Conservation (phyloP, 179 eudicot species). For the Actinidia chinensis region DNA sequence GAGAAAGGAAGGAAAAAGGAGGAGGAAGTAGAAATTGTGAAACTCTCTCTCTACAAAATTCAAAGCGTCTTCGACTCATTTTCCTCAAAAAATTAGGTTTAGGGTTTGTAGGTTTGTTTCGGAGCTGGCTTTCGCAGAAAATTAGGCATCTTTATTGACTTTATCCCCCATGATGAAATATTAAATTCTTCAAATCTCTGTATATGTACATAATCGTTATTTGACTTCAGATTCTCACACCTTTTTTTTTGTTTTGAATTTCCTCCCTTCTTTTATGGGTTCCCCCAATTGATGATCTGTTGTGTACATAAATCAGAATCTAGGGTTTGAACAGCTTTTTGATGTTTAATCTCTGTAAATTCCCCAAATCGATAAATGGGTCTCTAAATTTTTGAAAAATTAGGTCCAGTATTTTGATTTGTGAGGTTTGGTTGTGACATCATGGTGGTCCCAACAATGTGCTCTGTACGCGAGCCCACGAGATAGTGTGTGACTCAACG, state of each 20-base stretch:
- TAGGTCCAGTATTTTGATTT: no score
- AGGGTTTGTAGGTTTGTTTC: neutral
- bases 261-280: neutral
- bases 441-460: constrained; percentile 80
- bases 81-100: neutral
- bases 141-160: neutral
- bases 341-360: neutral
- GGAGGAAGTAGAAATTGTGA: neutral
- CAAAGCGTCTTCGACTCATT: constrained; percentile 16
- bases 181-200: neutral
- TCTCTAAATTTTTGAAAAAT: neutral
- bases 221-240: neutral
- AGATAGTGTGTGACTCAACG: constrained; percentile 56
- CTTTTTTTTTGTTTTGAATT: neutral
- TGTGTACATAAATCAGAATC: constrained; percentile 1
- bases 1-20: neutral
- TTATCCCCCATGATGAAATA: neutral
- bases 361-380: neutral
- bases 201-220: neutral
- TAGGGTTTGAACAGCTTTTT: neutral
- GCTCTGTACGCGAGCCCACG: constrained; percentile 78
- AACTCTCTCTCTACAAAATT: constrained; percentile 12
- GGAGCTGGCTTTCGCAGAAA: neutral
- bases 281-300: neutral
- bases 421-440: neutral